Evolutionary conservation across 352 stramenopile species (phyloP).

Genomic region (Phytopythium boreale): DNA sequence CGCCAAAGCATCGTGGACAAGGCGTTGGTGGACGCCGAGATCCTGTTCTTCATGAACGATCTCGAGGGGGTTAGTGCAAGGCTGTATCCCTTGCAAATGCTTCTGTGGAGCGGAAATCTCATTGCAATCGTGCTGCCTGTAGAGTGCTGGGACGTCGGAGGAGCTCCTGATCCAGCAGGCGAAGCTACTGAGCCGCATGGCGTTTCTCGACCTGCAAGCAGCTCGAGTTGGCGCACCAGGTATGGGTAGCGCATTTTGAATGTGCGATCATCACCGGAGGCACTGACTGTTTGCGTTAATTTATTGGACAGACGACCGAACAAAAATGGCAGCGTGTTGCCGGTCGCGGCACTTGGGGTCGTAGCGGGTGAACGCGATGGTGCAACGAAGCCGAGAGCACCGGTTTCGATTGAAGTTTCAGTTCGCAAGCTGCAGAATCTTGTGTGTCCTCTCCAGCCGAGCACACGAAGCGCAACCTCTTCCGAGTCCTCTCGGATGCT

Average conservation of each 20-base stretch:
- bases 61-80: constrained; percentile 36
- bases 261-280: not conserved
- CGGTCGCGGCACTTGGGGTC: not conserved
- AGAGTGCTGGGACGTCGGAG: constrained; percentile 45
- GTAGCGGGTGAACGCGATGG: not conserved
- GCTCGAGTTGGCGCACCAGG: constrained; percentile 20
- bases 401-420: constrained; percentile 7
- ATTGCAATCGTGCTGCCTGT: not conserved
- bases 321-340: not conserved
- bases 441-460: constrained; percentile 15
- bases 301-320: not conserved
- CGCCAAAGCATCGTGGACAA: constrained; percentile 43
- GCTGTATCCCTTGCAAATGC: not conserved
- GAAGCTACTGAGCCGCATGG: constrained; percentile 38
- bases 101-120: not conserved
- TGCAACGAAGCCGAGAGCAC: not conserved
- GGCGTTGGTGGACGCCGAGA: constrained; percentile 59
- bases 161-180: constrained; percentile 44
- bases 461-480: not conserved
- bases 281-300: not conserved
- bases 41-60: constrained; percentile 80
- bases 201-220: constrained; percentile 39
- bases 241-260: constrained; percentile 2
- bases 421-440: constrained; percentile 32
- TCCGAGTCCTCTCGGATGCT: constrained; percentile 17